Base-by-base conservation (phyloP, 495 filamentous ascomycete genomes). In the Pseudoneurospora amorphoporcata region DNA sequence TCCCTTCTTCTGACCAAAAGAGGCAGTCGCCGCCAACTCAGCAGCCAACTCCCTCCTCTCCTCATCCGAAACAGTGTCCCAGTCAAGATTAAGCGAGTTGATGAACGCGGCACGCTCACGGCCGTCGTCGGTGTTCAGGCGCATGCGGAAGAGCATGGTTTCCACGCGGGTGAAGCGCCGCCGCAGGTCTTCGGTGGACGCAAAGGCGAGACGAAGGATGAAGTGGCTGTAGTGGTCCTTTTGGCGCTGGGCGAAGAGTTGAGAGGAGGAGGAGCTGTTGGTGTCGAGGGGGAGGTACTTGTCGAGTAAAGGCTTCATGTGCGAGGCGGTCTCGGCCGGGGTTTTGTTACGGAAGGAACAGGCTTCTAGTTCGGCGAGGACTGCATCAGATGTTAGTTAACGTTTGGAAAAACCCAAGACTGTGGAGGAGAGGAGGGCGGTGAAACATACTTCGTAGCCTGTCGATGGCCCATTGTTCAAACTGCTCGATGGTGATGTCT, bases 381-480 rank as follows among this genome's bases (percentile, higher is more conserved):
- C 94, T 96, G 74, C 45, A 17, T 0, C 7, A 17, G 23, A 23
- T 0, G 16, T 42, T 42, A 42, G 6, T 17, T 14, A 42, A 23
- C 23, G 23, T 40, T 4, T 14, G 39, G 38, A 39, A 39, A n/a
- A n/a, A n/a, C n/a, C n/a, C n/a, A n/a, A n/a, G n/a, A n/a, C n/a
- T n/a, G n/a, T n/a, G n/a, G n/a, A 12, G 40, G 19, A 39, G 23
- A 42, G 12, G 43, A 45, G 19, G 29, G 37, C 23, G 23, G 23
- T 23, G 23, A 23, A 23, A 74, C 82, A 70, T 83, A 95, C 94
- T 84, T 76, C 91, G 90, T 73, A 99, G 76, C 68, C 96, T 88
- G 77, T 96, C 90, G 76, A 99, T 98, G n/a, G 95, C 96, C 96
- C 96, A 99, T 87, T 97, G 92, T 77, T 99, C 96, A 78, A 99